Evolutionary conservation across 352 stramenopile species (phyloP), one percentile per base, ranked within the genome.

Genomic region (Globisporangium cystogenes): DNA sequence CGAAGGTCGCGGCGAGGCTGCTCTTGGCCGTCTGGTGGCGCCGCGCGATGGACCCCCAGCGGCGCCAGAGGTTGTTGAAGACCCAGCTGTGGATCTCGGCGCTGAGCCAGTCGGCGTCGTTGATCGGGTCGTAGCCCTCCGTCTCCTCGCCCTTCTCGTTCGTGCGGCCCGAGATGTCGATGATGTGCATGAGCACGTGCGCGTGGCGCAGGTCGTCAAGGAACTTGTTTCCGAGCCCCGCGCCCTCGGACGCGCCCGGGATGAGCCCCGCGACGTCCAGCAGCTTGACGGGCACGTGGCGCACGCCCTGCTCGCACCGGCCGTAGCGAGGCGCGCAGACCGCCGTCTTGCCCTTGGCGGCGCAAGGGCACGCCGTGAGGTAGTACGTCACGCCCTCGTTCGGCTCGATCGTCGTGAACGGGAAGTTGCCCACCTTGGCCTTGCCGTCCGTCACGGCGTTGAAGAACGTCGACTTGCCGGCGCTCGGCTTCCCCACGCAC

Each of bases 191-290:
- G 23, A 96, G 74, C 50, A 96, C 86, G 48, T 95, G 74, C 7
- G 86, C 86, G 49, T 95, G 84, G 11, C 86, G 84, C 40, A 96
- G 58, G 59, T 96, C 86, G 55, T 96, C 91, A 15, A 99, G 78
- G 70, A 99, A 99, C 67, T 99, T 95, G 75, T 99, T 99, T 18
- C 98, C 98, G 0, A 99, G 76, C 0, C 97, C 97, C 21, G 92
- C 89, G 26, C 94, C 94, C 36, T 98, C 78, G 1, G 83, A 96
- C 0, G 86, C 86, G 4, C 84, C 84, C 0, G 84, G 82, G 47
- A 95, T 91, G 7, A 95, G 57, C 0, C 84, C 84, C 0, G 84
- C 84, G 7, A 95, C 78, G 57, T 95, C 84, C 47, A 95, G 67
- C 27, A 95, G 61, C 70, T 93, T 93, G 18, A 95, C 79, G 7